Evolutionary conservation across 805 yeast genomes (phyloP).

Genomic region (Komagataella kurtzmanii): DNA sequence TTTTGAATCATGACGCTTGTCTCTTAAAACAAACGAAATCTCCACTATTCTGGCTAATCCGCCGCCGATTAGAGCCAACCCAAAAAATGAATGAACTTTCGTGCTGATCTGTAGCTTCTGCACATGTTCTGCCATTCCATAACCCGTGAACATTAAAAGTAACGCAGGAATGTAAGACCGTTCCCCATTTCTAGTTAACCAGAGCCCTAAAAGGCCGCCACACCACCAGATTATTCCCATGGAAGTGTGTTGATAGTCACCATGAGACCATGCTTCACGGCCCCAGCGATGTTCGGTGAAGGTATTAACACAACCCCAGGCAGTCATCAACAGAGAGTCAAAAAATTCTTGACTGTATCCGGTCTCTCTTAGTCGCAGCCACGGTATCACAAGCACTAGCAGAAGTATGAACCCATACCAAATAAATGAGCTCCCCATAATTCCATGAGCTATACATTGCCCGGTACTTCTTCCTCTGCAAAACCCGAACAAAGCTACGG

Average conservation of each 20-base stretch:
- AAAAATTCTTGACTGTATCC: conserved; percentile 67
- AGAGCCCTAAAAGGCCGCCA: conserved; percentile 80
- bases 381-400: conserved; percentile 56
- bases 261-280: conserved; percentile 73
- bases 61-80: conserved; percentile 64
- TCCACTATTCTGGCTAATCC: conserved; percentile 71
- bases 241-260: conserved; percentile 89
- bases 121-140: conserved; percentile 85
- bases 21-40: conserved; percentile 63
- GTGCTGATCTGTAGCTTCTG: conserved; percentile 72
- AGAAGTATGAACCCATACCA: conserved; percentile 63
- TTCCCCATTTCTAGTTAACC: conserved; percentile 50
- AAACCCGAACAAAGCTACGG: conserved; percentile 76
- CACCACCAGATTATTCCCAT: conserved; percentile 98
- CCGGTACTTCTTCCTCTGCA: conserved; percentile 79
- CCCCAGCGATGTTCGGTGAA: conserved; percentile 98
- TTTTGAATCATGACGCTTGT: conserved; percentile 25
- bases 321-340: conserved; percentile 68
- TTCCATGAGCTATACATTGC: conserved; percentile 93
- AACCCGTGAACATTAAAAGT: conserved; percentile 79
- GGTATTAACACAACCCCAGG: conserved; percentile 90
- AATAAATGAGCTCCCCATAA: conserved; percentile 87
- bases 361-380: conserved; percentile 44
- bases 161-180: conserved; percentile 74
- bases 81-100: conserved; percentile 80